Evolutionary conservation across 495 filamentous ascomycete species (phyloP).

Genomic region (Xylaria castorea): DNA sequence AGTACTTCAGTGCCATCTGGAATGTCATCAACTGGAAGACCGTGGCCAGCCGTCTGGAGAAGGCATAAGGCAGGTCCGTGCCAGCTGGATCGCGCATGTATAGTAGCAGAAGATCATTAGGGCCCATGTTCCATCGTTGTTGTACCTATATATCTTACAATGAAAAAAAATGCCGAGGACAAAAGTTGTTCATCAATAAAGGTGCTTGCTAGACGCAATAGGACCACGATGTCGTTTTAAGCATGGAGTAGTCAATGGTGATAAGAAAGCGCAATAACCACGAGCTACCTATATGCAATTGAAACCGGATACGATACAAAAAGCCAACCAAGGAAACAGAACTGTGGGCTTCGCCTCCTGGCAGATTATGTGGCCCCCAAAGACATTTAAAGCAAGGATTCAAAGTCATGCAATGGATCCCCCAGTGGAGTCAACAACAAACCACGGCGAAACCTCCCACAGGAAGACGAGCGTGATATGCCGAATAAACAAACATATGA

Average conservation of each 20-base stretch:
- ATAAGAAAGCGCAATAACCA: neutral
- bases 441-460: neutral
- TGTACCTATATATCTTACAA: neutral
- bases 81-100: neutral
- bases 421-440: neutral
- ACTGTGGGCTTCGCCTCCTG: neutral
- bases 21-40: conserved; percentile 93
- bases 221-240: neutral
- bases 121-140: neutral
- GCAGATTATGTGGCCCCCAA: neutral
- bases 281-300: neutral
- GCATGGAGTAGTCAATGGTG: neutral
- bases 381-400: neutral
- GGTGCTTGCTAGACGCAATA: neutral
- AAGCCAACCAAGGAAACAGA: neutral
- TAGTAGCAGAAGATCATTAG: neutral
- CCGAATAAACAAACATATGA: neutral
- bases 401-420: neutral
- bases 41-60: conserved; percentile 79
- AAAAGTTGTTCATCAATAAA: neutral
- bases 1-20: conserved; percentile 82
- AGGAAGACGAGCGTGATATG: neutral
- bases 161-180: neutral
- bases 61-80: conserved; percentile 35
- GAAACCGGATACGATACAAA: neutral